These are phyloP conservation scores for Cicer arietinum DNA, from an alignment of 306 rosid species.

Conservation along the genomic window DNA sequence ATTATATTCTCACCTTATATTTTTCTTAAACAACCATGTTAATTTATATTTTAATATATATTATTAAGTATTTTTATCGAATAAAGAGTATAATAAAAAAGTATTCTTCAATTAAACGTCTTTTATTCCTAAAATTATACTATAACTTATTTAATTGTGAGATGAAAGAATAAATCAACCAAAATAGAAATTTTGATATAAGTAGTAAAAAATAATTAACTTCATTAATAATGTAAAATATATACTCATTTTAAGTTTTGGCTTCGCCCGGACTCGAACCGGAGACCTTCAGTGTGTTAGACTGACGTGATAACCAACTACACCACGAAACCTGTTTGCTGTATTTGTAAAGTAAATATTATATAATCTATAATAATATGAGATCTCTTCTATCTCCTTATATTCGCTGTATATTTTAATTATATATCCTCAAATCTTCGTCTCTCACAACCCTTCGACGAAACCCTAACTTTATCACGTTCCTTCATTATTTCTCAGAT, in stretches of 20 bases:
- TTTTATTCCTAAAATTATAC: too few species aligned
- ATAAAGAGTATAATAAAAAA: too few species aligned
- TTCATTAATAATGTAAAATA: too few species aligned
- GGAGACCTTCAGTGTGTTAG: constrained; percentile 91
- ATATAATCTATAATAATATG: fast-evolving
- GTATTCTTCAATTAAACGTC: too few species aligned
- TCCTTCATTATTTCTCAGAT: constrained; percentile 6
- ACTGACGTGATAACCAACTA: constrained; percentile 57
- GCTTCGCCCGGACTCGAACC: constrained; percentile 76
- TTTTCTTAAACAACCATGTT: too few species aligned
- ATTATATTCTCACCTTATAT: too few species aligned
- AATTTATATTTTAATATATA: too few species aligned
- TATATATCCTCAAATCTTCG: background rate
- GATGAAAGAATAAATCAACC: too few species aligned
- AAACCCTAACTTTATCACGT: constrained; percentile 38
- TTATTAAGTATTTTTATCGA: too few species aligned
- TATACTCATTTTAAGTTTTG: background rate
- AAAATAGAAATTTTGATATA: too few species aligned
- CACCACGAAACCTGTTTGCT: constrained; percentile 33
- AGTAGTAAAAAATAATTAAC: too few species aligned
- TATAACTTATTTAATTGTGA: too few species aligned
- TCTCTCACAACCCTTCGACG: constrained; percentile 1
- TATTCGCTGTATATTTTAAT: background rate
- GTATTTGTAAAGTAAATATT: fast-evolving
- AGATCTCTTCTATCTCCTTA: background rate